Conservation (phyloP, 164 flowering plant genomes). For the Annona cherimola region DNA sequence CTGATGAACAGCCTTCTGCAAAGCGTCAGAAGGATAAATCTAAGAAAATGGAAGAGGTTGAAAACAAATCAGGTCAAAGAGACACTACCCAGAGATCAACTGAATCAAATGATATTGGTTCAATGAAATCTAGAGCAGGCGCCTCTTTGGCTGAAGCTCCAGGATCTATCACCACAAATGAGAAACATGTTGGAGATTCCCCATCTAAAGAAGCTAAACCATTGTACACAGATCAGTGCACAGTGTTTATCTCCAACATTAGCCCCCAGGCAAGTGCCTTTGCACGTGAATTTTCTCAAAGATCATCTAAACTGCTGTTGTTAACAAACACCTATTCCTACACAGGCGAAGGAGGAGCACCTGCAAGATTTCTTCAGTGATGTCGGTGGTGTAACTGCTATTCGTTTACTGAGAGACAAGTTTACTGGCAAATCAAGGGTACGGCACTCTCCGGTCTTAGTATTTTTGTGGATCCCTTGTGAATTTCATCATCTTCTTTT, state of each 20-base stretch:
- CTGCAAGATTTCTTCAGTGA: slow-evolving; percentile 71
- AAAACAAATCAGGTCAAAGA: slow-evolving; percentile 3
- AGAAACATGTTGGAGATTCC: slow-evolving; percentile 26
- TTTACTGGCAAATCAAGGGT: slow-evolving; percentile 82
- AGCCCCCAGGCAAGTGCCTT: slow-evolving; percentile 41
- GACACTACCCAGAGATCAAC: slow-evolving; percentile 21
- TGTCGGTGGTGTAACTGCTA: slow-evolving; percentile 74
- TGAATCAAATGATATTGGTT: slow-evolving; percentile 23
- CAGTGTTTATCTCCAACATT: slow-evolving; percentile 83
- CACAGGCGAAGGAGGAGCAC: slow-evolving; percentile 51
- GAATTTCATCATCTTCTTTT: background rate
- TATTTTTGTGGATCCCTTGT: background rate
- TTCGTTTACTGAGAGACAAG: slow-evolving; percentile 71
- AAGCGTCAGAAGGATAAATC: slow-evolving; percentile 52
- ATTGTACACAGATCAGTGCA: slow-evolving; percentile 65
- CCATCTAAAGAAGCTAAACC: slow-evolving; percentile 21
- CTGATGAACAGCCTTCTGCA: slow-evolving; percentile 44
- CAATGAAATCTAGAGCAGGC: background rate
- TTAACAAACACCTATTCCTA: background rate
- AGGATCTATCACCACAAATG: slow-evolving; percentile 21
- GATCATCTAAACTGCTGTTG: background rate
- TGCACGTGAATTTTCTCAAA: background rate
- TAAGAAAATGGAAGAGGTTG: slow-evolving; percentile 19
- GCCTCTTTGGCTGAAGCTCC: slow-evolving; percentile 5
- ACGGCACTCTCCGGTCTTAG: slow-evolving; percentile 24